Conservation (phyloP, 768 basidiomycete species). For the Tricholoma terreum region DNA sequence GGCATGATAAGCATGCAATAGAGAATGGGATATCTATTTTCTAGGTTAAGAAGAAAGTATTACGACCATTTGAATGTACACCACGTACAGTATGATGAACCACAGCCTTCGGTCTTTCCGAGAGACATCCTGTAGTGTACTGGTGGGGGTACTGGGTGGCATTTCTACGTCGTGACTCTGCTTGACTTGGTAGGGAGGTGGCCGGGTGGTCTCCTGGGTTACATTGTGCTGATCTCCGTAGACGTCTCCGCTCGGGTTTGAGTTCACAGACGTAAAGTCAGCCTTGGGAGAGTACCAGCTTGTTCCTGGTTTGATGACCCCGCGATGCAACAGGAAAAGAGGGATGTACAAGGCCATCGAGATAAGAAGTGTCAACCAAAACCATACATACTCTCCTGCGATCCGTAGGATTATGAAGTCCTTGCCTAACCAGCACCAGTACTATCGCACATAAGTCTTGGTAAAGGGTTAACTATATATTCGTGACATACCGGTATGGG, state of each 20-base stretch:
- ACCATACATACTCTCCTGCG: constrained; percentile 43
- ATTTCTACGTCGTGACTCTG: no score
- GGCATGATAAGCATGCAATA: neutral
- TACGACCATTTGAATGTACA: neutral
- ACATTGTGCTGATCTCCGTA: neutral
- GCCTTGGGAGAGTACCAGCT: neutral
- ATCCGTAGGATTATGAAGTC: constrained; percentile 29
- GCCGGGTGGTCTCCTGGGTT: no score
- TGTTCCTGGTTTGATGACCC: neutral
- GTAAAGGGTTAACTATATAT: neutral
- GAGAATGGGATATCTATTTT: neutral
- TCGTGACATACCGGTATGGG: constrained; percentile 34
- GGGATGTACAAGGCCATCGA: constrained; percentile 29
- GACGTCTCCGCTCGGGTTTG: neutral
- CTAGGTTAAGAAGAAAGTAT: neutral
- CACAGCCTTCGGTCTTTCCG: neutral
- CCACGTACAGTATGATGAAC: neutral
- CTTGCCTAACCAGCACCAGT: constrained; percentile 45
- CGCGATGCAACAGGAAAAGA: neutral
- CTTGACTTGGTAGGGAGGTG: no score
- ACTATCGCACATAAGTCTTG: constrained; percentile 11
- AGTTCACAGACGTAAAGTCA: neutral
- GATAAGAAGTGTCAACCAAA: constrained; percentile 38
- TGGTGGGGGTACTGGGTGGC: no score
- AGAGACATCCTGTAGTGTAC: neutral